phyloP scores from a whole-genome alignment of 1,284 basidiomycete species.

The Somion occarium region DNA sequence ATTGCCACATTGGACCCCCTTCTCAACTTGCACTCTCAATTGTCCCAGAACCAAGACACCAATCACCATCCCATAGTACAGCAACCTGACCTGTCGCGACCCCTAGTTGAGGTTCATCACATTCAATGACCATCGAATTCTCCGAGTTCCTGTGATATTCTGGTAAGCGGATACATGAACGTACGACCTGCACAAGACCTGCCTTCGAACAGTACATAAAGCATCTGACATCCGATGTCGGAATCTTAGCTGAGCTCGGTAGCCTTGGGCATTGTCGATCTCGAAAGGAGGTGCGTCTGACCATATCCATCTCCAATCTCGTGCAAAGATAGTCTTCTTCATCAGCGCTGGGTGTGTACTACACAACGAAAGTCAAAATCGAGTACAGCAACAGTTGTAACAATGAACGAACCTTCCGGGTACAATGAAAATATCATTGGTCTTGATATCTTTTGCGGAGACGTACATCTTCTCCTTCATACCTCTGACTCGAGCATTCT shows the following conservation, averaged over 20 bases:
- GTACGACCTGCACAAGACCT: slow-evolving; percentile 1
- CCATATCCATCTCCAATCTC: slow-evolving; percentile 77
- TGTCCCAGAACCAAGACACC: slow-evolving; percentile 82
- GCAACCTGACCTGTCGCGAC: slow-evolving; percentile 82
- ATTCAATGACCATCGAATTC: slow-evolving; percentile 37
- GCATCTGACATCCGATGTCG: slow-evolving; percentile 66
- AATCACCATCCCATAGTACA: slow-evolving; percentile 67
- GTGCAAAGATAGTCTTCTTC: slow-evolving; percentile 39
- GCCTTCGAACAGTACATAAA: slow-evolving; percentile 41
- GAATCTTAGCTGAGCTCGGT: slow-evolving; percentile 57
- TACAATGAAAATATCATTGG: slow-evolving; percentile 72
- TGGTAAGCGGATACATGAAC: not conserved
- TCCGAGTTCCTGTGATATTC: slow-evolving; percentile 8
- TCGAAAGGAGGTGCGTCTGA: slow-evolving; percentile 46
- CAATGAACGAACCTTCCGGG: slow-evolving; percentile 50
- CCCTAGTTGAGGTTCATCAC: slow-evolving; percentile 58
- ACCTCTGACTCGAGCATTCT: slow-evolving; percentile 66
- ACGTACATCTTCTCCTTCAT: slow-evolving; percentile 70
- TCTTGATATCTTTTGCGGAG: slow-evolving; percentile 58
- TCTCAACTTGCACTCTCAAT: slow-evolving; percentile 34
- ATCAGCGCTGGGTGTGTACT: slow-evolving; percentile 68
- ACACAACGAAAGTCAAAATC: slow-evolving; percentile 8
- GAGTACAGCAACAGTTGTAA: not conserved
- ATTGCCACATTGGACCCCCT: not conserved
- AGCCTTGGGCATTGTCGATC: slow-evolving; percentile 38